Percentiles rank a stretch among this genome's conserved stretches.
Conservation (phyloP, 1,139 yeast genomes). For the Hyphopichia burtonii region DNA sequence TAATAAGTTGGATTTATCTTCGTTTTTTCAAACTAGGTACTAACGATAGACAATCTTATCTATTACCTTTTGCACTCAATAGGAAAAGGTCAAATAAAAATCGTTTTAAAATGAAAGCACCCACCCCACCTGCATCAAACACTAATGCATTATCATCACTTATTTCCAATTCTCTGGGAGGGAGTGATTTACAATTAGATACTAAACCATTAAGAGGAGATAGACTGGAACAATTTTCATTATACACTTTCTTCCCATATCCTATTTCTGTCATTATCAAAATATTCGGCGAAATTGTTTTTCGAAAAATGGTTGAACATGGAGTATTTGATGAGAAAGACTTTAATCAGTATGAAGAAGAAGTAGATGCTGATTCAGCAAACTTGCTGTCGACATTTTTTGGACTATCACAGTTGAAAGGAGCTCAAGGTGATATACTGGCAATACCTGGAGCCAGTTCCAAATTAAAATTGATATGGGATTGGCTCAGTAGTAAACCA, state of each 20-base stretch:
- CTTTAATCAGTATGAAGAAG: slow-evolving; percentile 23
- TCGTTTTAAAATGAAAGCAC: slow-evolving; percentile 7
- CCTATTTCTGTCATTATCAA: slow-evolving; percentile 35
- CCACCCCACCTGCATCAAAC: slow-evolving; percentile 1
- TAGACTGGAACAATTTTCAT: slow-evolving; percentile 41
- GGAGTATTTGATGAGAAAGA: slow-evolving; percentile 26
- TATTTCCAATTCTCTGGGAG: not conserved
- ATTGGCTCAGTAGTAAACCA: slow-evolving; percentile 22
- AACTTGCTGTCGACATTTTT: slow-evolving; percentile 35
- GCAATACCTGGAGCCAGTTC: slow-evolving; percentile 27
- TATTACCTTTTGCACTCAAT: slow-evolving; percentile 34
- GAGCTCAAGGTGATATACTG: slow-evolving; percentile 33
- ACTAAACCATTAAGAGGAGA: slow-evolving; percentile 31
- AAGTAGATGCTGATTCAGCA: slow-evolving; percentile 18
- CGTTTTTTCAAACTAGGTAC: slow-evolving; percentile 41
- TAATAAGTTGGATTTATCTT: slow-evolving; percentile 41
- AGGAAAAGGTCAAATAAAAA: slow-evolving; percentile 20
- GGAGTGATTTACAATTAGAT: slow-evolving; percentile 21
- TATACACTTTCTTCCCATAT: slow-evolving; percentile 44
- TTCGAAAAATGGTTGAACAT: slow-evolving; percentile 18
- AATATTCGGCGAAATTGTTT: slow-evolving; percentile 16
- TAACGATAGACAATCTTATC: slow-evolving; percentile 42
- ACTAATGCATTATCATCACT: not conserved
- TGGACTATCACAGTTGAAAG: slow-evolving; percentile 42
- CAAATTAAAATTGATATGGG: slow-evolving; percentile 20